phyloP scores from a whole-genome alignment of 495 filamentous ascomycete species.

The Daldinia loculata region DNA sequence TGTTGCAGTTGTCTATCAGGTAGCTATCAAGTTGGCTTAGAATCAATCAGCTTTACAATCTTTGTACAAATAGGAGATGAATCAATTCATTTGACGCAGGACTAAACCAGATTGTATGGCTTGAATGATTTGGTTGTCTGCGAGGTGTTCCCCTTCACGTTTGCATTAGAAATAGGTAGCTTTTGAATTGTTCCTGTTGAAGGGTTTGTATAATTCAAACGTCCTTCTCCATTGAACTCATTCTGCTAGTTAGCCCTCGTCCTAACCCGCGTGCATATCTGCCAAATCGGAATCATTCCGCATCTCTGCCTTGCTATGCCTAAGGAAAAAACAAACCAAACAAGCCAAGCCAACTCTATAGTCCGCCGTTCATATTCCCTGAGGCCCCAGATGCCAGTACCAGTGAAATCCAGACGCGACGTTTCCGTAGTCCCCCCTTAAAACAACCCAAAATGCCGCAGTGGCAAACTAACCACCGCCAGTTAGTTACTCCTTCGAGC shows the following conservation, averaged over 20 bases:
- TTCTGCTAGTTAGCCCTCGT: neutral
- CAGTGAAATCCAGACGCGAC: neutral
- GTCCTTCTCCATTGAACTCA: neutral
- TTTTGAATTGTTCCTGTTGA: no score
- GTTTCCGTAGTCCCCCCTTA: neutral
- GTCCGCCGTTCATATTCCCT: neutral
- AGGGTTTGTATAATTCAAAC: neutral
- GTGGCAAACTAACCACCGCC: no score
- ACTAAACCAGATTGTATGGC: neutral
- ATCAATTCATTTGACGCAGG: neutral
- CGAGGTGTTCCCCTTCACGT: neutral
- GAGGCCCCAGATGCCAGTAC: neutral
- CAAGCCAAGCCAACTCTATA: neutral
- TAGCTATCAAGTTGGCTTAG: neutral
- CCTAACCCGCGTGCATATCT: neutral
- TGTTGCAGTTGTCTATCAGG: neutral
- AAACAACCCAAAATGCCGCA: no score
- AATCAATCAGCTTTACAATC: neutral
- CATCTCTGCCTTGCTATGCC: neutral
- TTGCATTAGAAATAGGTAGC: neutral
- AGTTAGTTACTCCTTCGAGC: no score
- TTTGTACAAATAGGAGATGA: neutral
- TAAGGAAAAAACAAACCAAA: neutral
- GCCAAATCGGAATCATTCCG: neutral
- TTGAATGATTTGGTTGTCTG: neutral